These are phyloP conservation scores for Nicotiana knightiana DNA, from an alignment of 257 asterid species.

Conservation along the genomic window DNA sequence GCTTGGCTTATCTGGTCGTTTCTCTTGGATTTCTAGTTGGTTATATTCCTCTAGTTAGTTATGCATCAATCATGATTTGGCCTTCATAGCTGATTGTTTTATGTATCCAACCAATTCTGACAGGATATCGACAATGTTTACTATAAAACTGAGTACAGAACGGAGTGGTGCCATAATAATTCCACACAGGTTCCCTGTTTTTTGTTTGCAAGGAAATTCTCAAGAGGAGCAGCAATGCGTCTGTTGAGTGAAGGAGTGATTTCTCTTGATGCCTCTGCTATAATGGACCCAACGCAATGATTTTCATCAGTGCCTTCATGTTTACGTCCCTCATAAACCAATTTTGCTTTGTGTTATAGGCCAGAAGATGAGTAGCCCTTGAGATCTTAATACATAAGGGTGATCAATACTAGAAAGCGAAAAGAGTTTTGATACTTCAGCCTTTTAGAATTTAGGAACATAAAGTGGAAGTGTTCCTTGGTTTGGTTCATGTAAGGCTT, in stretches of 20 bases:
- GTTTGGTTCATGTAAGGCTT: background rate
- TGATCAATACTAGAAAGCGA: background rate
- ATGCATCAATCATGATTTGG: background rate
- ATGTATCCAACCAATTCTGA: background rate
- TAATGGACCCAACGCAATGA: slow-evolving; percentile 37
- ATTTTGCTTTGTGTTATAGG: background rate
- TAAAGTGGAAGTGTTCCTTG: background rate
- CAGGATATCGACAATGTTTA: slow-evolving; percentile 75
- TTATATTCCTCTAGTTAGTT: background rate
- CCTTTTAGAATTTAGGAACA: background rate
- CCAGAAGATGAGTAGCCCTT: background rate
- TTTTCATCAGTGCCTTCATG: background rate
- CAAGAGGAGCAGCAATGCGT: slow-evolving; percentile 89
- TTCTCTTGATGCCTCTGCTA: slow-evolving; percentile 41
- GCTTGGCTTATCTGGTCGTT: background rate
- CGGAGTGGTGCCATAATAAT: slow-evolving; percentile 87
- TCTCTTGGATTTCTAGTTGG: background rate
- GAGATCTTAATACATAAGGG: background rate
- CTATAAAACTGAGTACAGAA: slow-evolving; percentile 74
- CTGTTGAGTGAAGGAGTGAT: slow-evolving; percentile 51
- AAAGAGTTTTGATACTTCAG: background rate
- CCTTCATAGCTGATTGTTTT: background rate
- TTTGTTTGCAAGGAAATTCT: slow-evolving; percentile 76
- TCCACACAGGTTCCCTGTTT: slow-evolving; percentile 62
- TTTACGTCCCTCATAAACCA: background rate